Percentiles rank a stretch among this genome's conserved stretches.
These are phyloP conservation scores for Dendrobium officinale DNA, from an alignment of 106 monocot genomes.

Conservation along the genomic window DNA sequence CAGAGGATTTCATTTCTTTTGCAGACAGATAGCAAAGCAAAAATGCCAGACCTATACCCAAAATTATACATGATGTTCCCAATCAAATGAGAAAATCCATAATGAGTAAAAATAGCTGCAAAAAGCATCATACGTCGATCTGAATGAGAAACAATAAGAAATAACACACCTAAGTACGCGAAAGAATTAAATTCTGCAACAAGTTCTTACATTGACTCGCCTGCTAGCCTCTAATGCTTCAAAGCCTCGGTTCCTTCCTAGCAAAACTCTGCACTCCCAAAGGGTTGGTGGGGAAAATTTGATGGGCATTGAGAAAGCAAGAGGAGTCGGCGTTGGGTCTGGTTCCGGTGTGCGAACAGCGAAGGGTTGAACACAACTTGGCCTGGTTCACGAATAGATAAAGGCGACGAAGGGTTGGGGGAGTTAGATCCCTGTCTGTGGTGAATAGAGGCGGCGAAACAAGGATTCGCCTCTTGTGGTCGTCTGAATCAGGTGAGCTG, in stretches of 20 bases:
- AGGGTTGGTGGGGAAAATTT: background rate
- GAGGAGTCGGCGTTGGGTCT: no score
- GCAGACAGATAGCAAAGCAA: background rate
- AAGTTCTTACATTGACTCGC: background rate
- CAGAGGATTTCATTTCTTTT: background rate
- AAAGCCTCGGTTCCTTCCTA: background rate
- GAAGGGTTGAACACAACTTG: no score
- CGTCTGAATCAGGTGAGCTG: no score
- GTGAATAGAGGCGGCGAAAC: no score
- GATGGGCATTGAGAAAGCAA: no score
- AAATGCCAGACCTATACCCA: background rate
- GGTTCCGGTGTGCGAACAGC: no score
- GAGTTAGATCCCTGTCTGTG: no score
- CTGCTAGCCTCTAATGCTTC: background rate
- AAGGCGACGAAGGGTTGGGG: no score
- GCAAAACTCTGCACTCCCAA: background rate
- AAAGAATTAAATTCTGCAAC: background rate
- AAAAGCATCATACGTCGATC: background rate
- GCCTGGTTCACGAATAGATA: no score
- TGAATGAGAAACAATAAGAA: background rate
- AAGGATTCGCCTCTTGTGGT: no score
- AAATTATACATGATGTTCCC: background rate
- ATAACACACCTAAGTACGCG: background rate
- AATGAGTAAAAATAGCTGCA: background rate
- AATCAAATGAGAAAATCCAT: no score